Evolutionary conservation across 257 asterid genomes (phyloP).

Genomic region (Gentiana straminea): DNA sequence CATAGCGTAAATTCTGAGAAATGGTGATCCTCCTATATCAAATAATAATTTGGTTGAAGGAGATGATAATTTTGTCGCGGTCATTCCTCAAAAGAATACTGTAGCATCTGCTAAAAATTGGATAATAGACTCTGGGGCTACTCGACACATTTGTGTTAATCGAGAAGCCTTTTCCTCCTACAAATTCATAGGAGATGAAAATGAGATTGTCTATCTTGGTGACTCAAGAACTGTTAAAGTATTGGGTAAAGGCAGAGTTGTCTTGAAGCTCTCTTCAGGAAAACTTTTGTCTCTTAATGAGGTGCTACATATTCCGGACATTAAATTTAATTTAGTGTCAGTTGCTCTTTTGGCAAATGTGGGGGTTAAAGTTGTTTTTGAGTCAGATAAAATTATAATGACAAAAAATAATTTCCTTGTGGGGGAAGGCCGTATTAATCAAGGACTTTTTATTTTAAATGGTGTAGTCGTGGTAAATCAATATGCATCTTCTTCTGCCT

Average conservation of each 20-base stretch:
- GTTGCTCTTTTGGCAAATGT: no score
- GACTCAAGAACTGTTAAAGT: no score
- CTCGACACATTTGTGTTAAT: background rate
- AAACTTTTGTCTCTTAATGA: background rate
- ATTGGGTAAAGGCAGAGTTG: no score
- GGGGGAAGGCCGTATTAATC: background rate
- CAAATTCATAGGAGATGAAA: background rate
- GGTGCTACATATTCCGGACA: background rate
- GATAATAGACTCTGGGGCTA: background rate
- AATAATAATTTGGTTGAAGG: background rate
- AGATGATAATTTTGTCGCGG: background rate
- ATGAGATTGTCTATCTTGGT: background rate
- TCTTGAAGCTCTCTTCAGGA: no score
- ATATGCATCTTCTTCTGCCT: background rate
- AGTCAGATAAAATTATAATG: no score
- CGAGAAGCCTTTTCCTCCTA: no score
- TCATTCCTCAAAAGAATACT: background rate
- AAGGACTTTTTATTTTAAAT: background rate
- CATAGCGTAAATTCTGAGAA: background rate
- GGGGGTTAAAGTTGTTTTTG: no score
- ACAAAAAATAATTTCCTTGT: background rate
- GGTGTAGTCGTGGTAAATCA: background rate
- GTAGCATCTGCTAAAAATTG: background rate
- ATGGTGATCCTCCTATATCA: background rate
- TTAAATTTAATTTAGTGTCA: no score